Evolutionary conservation across 345 rosid species (phyloP), one percentile per base, ranked within the genome.

Genomic region (Acer negundo): DNA sequence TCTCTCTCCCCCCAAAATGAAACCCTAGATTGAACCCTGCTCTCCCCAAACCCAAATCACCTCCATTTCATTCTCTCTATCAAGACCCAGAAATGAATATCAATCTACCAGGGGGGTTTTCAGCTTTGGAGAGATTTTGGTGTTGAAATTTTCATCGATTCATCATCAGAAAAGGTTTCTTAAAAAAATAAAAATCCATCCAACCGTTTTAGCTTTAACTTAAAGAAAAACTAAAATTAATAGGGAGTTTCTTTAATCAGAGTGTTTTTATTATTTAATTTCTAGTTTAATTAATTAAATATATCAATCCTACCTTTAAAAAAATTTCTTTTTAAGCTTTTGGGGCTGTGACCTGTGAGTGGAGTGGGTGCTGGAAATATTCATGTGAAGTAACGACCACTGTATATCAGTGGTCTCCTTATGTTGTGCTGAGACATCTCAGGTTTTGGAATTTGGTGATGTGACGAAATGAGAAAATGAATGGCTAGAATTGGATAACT

Each of bases 11-110:
- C 77, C 47, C 63, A 11, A 62, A 44, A 62, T 15, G 28, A 70
- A 83, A 75, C 81, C 88, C 81, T 72, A 77, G 58, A 64, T 55
- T 77, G 61, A 77, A 74, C 31, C 16, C 53, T 35, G n/a, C 61
- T 6, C 77, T 10, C 7, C 47, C 58, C 40, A 76, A 68, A 7
- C 47, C 58, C 40, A 76, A 68, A 61, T 40, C 68, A 66, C 69
- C 70, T 72, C 82, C 78, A 72, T 68, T 59, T 23, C 79, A 67
- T 56, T 16, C 64, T 51, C 24, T 6, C 19, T 11, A 16, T 23
- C 4, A 17, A 74, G 22, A 26, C 59, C 59, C 23, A 12, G 35
- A 35, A 35, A 35, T 35, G 46, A 35, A 31, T n/a, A 35, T 55
- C 20, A 16, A 31, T 28, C 49, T 15, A 38, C 16, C 38, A 35